These are phyloP conservation scores for Nannochloris sp. DNA, from an alignment of 139 green algal genomes.

Conservation along the genomic window DNA sequence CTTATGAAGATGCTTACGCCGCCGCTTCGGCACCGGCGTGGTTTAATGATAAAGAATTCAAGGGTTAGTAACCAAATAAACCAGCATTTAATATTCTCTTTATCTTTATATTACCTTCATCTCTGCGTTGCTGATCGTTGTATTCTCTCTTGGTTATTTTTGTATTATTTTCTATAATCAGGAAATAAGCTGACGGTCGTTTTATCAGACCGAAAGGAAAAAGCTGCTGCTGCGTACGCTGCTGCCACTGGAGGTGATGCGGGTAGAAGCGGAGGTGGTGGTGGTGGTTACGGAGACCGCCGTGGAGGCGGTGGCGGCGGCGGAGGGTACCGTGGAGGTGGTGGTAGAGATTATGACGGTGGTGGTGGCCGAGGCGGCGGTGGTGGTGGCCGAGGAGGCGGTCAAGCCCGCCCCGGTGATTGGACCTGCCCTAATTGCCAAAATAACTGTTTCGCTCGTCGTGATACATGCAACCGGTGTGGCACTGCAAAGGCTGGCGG, in stretches of 20 bases:
- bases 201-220: conserved; percentile 1
- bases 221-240: conserved; percentile 9
- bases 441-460: conserved; percentile 75
- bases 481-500: conserved; percentile 36
- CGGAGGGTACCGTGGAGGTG: not conserved
- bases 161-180: too few relatives aligned
- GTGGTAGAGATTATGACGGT: not conserved
- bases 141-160: too few relatives aligned
- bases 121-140: too few relatives aligned
- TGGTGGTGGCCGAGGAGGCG: not conserved
- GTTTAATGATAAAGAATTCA: conserved; percentile 81
- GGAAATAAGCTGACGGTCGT: conserved; percentile 43
- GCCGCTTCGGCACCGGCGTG: conserved; percentile 67
- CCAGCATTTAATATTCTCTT: too few relatives aligned
- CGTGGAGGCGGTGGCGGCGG: conserved; percentile 11
- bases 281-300: not conserved
- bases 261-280: conserved; percentile 5
- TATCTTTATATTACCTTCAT: too few relatives aligned
- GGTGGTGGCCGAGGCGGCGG: not conserved
- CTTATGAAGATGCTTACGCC: conserved; percentile 76
- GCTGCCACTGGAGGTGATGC: conserved; percentile 19
- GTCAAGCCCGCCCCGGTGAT: conserved; percentile 36
- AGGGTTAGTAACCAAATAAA: too few relatives aligned
- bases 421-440: conserved; percentile 73
- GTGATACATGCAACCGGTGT: conserved; percentile 70